These are phyloP conservation scores for Cordyceps cateniannulata DNA, from an alignment of 2,329 filamentous ascomycete species.

Conservation along the genomic window DNA sequence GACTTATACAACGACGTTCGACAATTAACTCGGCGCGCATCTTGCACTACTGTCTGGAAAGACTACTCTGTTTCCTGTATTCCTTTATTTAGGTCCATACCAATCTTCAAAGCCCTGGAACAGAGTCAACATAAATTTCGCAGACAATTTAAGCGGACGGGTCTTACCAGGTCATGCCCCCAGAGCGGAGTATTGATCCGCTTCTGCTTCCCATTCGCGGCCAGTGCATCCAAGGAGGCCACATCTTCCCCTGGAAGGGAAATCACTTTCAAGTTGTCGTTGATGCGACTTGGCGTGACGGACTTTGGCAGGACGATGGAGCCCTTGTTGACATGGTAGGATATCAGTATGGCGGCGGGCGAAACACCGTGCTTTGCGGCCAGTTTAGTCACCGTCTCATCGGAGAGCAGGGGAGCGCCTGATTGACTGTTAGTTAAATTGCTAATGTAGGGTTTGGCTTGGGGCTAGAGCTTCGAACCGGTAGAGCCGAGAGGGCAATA, in stretches of 20 bases:
- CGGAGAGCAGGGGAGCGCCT: slow-evolving; percentile 8
- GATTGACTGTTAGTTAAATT: neutral
- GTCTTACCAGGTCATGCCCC: neutral
- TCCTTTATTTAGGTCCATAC: neutral
- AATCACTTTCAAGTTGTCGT: slow-evolving; percentile 16
- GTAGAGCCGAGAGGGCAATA: slow-evolving; percentile 25
- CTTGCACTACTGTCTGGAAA: too few relatives aligned
- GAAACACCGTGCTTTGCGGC: slow-evolving; percentile 17
- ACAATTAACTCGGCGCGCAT: too few relatives aligned
- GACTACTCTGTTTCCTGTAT: too few relatives aligned
- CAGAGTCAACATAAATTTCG: neutral
- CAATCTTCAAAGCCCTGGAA: neutral
- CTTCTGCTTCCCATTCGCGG: slow-evolving; percentile 9
- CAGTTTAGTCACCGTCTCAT: slow-evolving; percentile 59
- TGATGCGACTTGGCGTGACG: slow-evolving; percentile 17
- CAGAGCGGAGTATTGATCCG: slow-evolving; percentile 1
- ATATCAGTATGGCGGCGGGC: slow-evolving; percentile 18
- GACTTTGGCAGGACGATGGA: slow-evolving; percentile 19
- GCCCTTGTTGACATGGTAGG: slow-evolving; percentile 19
- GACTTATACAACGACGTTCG: too few relatives aligned
- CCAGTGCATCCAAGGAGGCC: slow-evolving; percentile 5
- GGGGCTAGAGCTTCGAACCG: neutral
- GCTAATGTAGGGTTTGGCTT: neutral
- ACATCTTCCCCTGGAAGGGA: slow-evolving; percentile 16
- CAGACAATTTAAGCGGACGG: neutral